Base-by-base conservation (phyloP, 768 basidiomycete genomes). In the Suillus subaureus region DNA sequence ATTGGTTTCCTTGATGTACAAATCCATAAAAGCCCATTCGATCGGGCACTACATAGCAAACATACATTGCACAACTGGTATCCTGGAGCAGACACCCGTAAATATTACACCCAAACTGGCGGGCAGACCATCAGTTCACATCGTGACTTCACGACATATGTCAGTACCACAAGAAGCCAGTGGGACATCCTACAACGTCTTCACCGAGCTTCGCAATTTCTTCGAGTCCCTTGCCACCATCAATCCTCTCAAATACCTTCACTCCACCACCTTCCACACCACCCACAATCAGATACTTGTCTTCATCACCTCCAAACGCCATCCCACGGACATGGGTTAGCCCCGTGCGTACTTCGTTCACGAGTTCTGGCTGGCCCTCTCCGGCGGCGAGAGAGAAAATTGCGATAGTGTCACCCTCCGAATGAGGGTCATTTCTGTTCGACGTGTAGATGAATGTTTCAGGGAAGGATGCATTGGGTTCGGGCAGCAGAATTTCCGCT, bases 241-340 rank as follows among this genome's bases (percentile, higher is more conserved):
- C 81, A 9, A 85, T 76, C 42, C 90, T 79, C 73, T 92, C 88
- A 66, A 87, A 93, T 12, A 93, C 74, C 74, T 89, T 91, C 42
- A 92, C 83, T 0, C 91, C 92, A 1, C 85, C 86, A 0, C 87
- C 89, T 51, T 80, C 73, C 33, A 74, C 83, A 11, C 92, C 91
- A 15, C 89, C 92, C 8, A 85, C 85, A 56, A 91, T 73, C 56
- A 93, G 73, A 81, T 84, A 94, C 68, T 74, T 82, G 51, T 85
- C 82, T 43, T 90, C 83, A 2, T 77, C 77, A 0, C 91, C 90
- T 42, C 87, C 87, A 72, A 94, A 86, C 26, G 73, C 79, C 78
- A 93, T 88, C 1, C 87, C 91, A 18, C 92, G 84, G n/a, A 89
- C 75, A 72, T 94, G 92, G 16, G 82, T 83, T 68, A 94, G 72